phyloP scores from a whole-genome alignment of 345 rosid genomes.

The Erodium maritimum region DNA sequence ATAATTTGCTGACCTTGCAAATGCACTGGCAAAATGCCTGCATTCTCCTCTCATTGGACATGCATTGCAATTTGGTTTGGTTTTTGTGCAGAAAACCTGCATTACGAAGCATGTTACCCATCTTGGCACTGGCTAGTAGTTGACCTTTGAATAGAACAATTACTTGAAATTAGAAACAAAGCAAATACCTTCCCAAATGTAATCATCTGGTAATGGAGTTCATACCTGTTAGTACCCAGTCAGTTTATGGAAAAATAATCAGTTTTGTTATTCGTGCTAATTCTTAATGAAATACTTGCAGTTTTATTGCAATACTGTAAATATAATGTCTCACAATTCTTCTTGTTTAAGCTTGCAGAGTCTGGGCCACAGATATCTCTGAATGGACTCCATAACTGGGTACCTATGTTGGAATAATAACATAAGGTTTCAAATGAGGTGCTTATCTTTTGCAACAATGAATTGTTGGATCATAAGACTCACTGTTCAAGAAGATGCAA shows the following conservation, averaged over 20 bases:
- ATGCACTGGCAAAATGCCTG: constrained; percentile 1
- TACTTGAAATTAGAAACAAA: not conserved
- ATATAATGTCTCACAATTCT: not conserved
- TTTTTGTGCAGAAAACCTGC: constrained; percentile 2
- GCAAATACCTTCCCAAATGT: constrained; percentile 2
- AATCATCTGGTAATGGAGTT: constrained; percentile 7
- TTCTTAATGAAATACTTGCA: not conserved
- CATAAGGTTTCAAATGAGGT: not conserved
- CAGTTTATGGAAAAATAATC: not conserved
- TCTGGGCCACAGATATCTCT: not conserved
- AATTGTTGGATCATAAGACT: not conserved
- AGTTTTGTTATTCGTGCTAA: not conserved
- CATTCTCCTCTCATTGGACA: constrained; percentile 2
- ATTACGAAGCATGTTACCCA: too few species aligned
- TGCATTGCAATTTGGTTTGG: constrained; percentile 2
- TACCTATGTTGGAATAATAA: not conserved
- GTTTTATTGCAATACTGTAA: not conserved
- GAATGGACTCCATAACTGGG: not conserved
- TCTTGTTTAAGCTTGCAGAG: not conserved
- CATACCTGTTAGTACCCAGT: not conserved
- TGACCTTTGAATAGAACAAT: not conserved
- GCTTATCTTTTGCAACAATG: not conserved
- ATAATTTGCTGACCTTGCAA: not conserved
- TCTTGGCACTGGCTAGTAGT: not conserved
- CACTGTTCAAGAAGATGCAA: constrained; percentile 3